Evolutionary conservation across 495 filamentous ascomycete species (phyloP), one percentile per base, ranked within the genome.

Genomic region (Aspergillus nidulans): DNA sequence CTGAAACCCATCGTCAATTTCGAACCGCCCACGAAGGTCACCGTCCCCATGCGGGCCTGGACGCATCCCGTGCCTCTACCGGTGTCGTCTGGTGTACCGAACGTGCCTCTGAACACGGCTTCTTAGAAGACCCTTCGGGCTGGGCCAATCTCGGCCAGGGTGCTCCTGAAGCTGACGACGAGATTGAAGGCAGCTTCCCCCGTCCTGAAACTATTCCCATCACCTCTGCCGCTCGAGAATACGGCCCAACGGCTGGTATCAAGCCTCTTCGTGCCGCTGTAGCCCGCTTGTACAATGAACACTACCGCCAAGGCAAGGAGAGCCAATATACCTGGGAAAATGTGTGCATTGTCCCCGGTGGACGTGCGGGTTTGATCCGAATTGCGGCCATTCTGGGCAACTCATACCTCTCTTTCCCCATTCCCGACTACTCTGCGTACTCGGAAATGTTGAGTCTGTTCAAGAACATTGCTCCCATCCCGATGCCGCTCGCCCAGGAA

Each of bases 271-370:
- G 92, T 47, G 85, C 88, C 55, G 92, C 92, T 13, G 90, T 97
- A n/a, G 92, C 92, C 28, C 80, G 83, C 48, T 80, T 97, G 53
- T 97, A 97, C 77, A 97, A 97, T 64, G 85, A 83, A 64, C 90
- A 95, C 70, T 91, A 96, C 64, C 85, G 92, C 40, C 76, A 92
- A 71, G 89, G 88, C 55, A 91, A 94, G 73, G 75, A 79, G n/a
- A 92, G 87, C 67, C 78, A 95, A 70, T 97, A 97, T 67, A 91
- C 87, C n/a, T 96, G 90, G 87, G 92, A 97, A 75, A 97, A 97
- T 72, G 92, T 97, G n/a, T 91, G 89, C 70, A 95, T 97, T 65
- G 92, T 97, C 4, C 92, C 92, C 38, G 92, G 92, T 69, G 92
- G 92, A 23, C 80, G 92, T 57, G 92, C 92, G 15, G 92, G 92